phyloP scores from a whole-genome alignment of 228 moss, liverwort and hornwort genomes.

The Sphagnum magellanicum region DNA sequence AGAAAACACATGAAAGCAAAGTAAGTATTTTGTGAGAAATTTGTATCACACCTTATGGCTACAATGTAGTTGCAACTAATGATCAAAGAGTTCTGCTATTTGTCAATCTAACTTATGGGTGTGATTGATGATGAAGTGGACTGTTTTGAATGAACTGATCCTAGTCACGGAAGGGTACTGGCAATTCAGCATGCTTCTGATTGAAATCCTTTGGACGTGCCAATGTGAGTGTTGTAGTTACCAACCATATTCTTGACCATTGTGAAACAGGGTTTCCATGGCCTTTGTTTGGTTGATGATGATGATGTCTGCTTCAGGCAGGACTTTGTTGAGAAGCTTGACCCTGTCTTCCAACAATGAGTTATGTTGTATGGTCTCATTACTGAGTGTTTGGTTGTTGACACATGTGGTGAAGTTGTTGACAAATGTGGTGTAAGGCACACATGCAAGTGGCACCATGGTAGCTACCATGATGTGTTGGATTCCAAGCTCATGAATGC shows the following conservation, averaged over 20 bases:
- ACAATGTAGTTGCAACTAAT: too few relatives aligned
- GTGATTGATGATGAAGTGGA: too few relatives aligned
- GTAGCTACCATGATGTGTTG: constrained; percentile 32
- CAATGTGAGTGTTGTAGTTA: too few relatives aligned
- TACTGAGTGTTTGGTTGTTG: constrained; percentile 12
- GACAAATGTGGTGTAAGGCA: constrained; percentile 27
- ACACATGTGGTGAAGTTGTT: constrained; percentile 34
- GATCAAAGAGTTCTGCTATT: too few relatives aligned
- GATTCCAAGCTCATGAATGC: constrained; percentile 27
- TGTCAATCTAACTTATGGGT: too few relatives aligned
- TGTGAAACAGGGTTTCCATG: constrained; percentile 17
- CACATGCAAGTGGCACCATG: constrained; percentile 31
- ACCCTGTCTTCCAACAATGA: constrained; percentile 16
- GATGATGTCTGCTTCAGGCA: constrained; percentile 14
- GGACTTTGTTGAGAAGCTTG: constrained; percentile 16
- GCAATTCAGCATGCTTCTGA: constrained; percentile 2
- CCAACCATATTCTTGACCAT: constrained; percentile 21
- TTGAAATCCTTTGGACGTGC: too few relatives aligned
- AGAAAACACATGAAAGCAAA: too few relatives aligned
- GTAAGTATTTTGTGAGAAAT: too few relatives aligned
- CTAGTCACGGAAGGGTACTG: too few relatives aligned
- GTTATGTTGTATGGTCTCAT: constrained; percentile 21
- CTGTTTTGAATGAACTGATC: too few relatives aligned
- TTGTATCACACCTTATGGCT: too few relatives aligned
- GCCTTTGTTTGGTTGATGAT: constrained; percentile 41